phyloP scores from a whole-genome alignment of 805 yeast genomes.

The Kluyveromyces lactis region DNA sequence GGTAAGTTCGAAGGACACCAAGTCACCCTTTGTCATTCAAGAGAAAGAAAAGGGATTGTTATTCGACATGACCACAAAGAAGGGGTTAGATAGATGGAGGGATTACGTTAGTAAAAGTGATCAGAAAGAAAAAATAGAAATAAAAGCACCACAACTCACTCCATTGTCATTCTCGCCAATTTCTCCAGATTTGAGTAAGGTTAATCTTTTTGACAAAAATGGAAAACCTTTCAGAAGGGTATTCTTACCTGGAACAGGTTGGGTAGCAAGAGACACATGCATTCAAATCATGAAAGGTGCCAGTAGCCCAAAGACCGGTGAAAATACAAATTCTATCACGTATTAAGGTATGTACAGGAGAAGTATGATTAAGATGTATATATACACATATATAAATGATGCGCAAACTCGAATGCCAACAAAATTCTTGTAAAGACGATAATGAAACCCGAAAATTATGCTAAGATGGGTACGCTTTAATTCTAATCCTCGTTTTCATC shows the following conservation, averaged over 20 bases:
- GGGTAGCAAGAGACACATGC: constrained; percentile 34
- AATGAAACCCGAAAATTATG: too few relatives aligned
- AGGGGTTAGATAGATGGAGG: constrained; percentile 9
- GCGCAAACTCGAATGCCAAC: too few relatives aligned
- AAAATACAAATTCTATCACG: background rate
- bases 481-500: background rate
- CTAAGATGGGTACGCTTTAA: too few relatives aligned
- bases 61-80: constrained; percentile 10
- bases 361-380: background rate
- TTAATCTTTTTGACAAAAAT: constrained; percentile 22
- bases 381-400: too few relatives aligned
- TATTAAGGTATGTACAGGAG: constrained; percentile 1
- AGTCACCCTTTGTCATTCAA: constrained; percentile 15
- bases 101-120: constrained; percentile 2
- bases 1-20: constrained; percentile 12
- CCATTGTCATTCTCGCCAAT: constrained; percentile 1
- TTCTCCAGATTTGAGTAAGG: constrained; percentile 3
- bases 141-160: background rate
- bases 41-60: constrained; percentile 4
- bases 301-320: background rate
- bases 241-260: constrained; percentile 42
- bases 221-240: constrained; percentile 38
- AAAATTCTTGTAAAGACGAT: too few relatives aligned
- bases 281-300: constrained; percentile 5
- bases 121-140: background rate